phyloP scores from a whole-genome alignment of 257 asterid species.

The Dorcoceras hygrometricum region DNA sequence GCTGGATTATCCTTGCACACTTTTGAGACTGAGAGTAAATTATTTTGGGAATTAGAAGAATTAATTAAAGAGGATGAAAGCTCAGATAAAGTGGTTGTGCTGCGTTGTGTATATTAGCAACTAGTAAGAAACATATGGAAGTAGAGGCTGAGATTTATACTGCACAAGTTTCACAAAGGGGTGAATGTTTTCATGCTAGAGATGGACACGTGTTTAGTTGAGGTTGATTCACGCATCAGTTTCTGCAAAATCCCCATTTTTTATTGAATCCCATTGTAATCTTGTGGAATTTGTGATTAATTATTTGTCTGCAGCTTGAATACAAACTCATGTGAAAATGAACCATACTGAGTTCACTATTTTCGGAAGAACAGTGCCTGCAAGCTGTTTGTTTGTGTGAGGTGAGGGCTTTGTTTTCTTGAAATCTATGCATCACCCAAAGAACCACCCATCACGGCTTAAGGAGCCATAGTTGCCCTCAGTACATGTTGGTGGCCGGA shows the following conservation, averaged over 20 bases:
- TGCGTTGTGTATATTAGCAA: constrained; percentile 6
- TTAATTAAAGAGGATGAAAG: constrained; percentile 4
- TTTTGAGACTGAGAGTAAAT: background rate
- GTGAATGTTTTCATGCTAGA: constrained; percentile 23
- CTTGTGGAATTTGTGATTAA: background rate
- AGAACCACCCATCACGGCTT: background rate
- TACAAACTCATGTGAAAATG: background rate
- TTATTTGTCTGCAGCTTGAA: background rate
- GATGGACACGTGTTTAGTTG: constrained; percentile 40
- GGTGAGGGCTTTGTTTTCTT: background rate
- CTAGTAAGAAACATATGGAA: constrained; percentile 29
- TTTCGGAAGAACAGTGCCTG: background rate
- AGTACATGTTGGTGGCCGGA: too few species aligned
- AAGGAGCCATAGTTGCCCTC: too few species aligned
- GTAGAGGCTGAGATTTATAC: constrained; percentile 48
- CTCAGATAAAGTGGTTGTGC: constrained; percentile 7
- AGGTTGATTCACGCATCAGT: constrained; percentile 32
- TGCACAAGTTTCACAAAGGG: constrained; percentile 4
- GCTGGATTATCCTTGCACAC: background rate
- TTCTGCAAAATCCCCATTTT: constrained; percentile 14
- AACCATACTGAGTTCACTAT: background rate
- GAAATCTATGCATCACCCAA: background rate
- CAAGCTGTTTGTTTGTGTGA: background rate
- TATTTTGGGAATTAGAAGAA: background rate
- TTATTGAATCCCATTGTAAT: background rate